A percentile compares a stretch with the other conserved stretches of the same genome.
Conservation (phyloP, 371 early-diverging fungal genomes). For the Batkoa obscura region DNA sequence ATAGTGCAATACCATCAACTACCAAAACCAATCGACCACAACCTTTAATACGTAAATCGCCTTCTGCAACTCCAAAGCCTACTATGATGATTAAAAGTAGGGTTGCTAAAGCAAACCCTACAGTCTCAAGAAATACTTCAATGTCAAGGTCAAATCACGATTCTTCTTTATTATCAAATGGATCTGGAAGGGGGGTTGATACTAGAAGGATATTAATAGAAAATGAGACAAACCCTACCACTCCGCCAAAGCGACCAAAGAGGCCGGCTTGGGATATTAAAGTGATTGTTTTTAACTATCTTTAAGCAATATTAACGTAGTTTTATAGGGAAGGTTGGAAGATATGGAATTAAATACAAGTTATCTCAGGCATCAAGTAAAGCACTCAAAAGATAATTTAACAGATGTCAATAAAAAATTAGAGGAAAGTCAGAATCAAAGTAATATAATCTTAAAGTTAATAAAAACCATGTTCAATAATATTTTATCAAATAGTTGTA, state of each 20-base stretch:
- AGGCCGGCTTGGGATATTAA: slow-evolving; percentile 1
- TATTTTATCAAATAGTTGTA: not conserved
- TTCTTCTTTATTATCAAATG: no score
- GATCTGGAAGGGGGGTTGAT: not conserved
- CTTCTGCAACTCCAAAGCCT: not conserved
- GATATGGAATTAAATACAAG: slow-evolving; percentile 27
- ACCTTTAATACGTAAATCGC: not conserved
- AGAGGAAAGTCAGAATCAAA: slow-evolving; percentile 13
- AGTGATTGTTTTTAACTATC: not conserved
- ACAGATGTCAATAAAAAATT: slow-evolving; percentile 11
- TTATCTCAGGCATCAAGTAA: slow-evolving; percentile 12
- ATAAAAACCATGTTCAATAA: not conserved
- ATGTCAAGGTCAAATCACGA: no score
- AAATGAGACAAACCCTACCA: not conserved
- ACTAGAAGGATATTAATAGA: not conserved
- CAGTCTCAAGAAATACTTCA: not conserved
- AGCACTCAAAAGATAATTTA: slow-evolving; percentile 14
- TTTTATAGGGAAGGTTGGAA: slow-evolving; percentile 28
- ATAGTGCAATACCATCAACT: not conserved
- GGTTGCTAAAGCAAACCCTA: not conserved
- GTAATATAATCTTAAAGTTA: slow-evolving; percentile 8
- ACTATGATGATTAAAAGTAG: not conserved
- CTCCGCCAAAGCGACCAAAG: not conserved
- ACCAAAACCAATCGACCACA: not conserved
- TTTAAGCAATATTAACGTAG: not conserved